Conservation (phyloP, 1,284 basidiomycete species). For the Ustilago shanxiensis region DNA sequence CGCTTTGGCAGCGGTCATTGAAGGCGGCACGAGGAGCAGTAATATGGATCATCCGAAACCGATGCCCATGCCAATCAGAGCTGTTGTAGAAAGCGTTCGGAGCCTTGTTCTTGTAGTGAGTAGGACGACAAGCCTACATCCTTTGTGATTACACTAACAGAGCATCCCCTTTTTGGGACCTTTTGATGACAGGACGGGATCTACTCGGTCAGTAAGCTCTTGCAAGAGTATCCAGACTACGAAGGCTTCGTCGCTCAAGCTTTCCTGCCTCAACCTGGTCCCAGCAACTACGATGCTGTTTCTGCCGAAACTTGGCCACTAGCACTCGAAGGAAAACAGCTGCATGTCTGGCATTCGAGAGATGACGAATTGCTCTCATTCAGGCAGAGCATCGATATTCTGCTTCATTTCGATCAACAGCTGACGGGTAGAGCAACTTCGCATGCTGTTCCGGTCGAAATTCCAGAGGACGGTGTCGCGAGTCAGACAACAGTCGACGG, state of each 20-base stretch:
- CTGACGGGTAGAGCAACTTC: not conserved
- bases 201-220: constrained; percentile 26
- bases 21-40: not conserved
- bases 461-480: constrained; percentile 32
- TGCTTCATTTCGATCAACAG: constrained; percentile 26
- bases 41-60: constrained; percentile 15
- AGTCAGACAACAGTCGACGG: constrained; percentile 25
- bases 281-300: constrained; percentile 35
- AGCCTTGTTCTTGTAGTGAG: constrained; percentile 45
- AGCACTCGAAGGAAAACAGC: constrained; percentile 19
- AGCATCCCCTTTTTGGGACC: not conserved
- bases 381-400: constrained; percentile 37
- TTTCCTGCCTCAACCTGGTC: constrained; percentile 33
- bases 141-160: not conserved
- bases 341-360: constrained; percentile 44
- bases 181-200: constrained; percentile 36
- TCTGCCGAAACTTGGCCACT: constrained; percentile 40
- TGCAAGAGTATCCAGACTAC: constrained; percentile 48
- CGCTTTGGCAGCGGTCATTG: constrained; percentile 28
- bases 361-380: constrained; percentile 49
- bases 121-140: not conserved
- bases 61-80: constrained; percentile 19
- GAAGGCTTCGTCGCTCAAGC: constrained; percentile 49
- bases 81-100: constrained; percentile 18
- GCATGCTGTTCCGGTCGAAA: not conserved